Conservation (phyloP, 805 yeast species). For the Spathaspora hagerdaliae region DNA sequence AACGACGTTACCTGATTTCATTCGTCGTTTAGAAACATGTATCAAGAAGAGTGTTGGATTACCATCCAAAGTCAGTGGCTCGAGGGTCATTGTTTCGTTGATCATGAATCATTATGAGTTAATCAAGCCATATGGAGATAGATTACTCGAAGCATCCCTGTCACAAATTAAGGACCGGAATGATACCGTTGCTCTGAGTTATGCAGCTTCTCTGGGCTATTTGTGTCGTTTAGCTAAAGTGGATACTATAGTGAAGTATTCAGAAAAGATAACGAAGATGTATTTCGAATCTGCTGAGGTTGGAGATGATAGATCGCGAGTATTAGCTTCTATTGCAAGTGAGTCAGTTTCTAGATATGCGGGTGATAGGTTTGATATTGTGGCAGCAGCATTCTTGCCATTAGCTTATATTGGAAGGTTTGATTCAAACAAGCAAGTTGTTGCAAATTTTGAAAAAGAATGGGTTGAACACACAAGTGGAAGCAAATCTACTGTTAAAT, state of each 20-base stretch:
- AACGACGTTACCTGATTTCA: conserved; percentile 43
- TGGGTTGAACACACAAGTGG: conserved; percentile 83
- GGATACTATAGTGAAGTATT: conserved; percentile 50
- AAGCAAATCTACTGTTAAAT: conserved; percentile 61
- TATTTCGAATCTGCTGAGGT: conserved; percentile 60
- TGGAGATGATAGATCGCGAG: conserved; percentile 43
- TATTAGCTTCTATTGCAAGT: conserved; percentile 56
- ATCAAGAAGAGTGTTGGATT: conserved; percentile 75
- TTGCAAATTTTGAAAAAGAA: conserved; percentile 49
- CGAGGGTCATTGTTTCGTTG: conserved; percentile 64
- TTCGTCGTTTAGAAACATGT: conserved; percentile 49
- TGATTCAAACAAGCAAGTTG: conserved; percentile 49
- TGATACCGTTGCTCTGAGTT: conserved; percentile 67
- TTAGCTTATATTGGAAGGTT: conserved; percentile 74
- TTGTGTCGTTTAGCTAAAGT: conserved; percentile 59
- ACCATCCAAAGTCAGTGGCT: conserved; percentile 86
- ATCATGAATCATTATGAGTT: conserved; percentile 51
- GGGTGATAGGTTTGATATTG: conserved; percentile 58
- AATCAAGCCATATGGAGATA: conserved; percentile 51
- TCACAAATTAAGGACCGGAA: conserved; percentile 67
- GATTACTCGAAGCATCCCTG: conserved; percentile 54
- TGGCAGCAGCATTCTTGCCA: conserved; percentile 68
- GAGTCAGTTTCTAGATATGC: conserved; percentile 67
- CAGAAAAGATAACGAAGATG: conserved; percentile 43
- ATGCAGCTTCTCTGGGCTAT: conserved; percentile 78